Evolutionary conservation across 78 protist species (phyloP).

Genomic region (Fonticula alba): DNA sequence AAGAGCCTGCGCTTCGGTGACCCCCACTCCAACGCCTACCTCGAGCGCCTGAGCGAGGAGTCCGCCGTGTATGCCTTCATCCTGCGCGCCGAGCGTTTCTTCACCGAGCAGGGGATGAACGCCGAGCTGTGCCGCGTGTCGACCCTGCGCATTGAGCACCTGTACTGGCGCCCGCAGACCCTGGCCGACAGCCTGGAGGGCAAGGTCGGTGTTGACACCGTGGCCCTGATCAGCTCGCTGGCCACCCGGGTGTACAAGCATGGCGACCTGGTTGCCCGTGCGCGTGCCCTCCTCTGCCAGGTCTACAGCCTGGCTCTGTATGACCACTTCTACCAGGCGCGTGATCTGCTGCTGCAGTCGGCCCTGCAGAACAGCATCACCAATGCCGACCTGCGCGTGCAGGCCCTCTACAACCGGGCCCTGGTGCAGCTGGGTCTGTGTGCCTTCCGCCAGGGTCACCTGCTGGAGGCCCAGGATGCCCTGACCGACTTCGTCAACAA

Average conservation of each 20-base stretch:
- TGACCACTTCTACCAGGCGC: slow-evolving; percentile 41
- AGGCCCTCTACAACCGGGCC: slow-evolving; percentile 72
- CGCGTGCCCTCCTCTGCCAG: slow-evolving; percentile 49
- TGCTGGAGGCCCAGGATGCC: slow-evolving; percentile 59
- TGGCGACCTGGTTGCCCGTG: slow-evolving; percentile 37
- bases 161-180: neutral
- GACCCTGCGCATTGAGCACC: slow-evolving; percentile 6
- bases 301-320: slow-evolving; percentile 27
- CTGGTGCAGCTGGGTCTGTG: slow-evolving; percentile 83
- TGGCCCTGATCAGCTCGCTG: neutral
- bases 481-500: slow-evolving; percentile 33
- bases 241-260: slow-evolving; percentile 30
- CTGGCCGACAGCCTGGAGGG: neutral
- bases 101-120: neutral
- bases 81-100: slow-evolving; percentile 20
- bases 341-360: slow-evolving; percentile 74
- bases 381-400: slow-evolving; percentile 28
- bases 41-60: slow-evolving; percentile 48
- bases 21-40: slow-evolving; percentile 56
- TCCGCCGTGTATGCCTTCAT: slow-evolving; percentile 4
- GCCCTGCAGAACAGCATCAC: slow-evolving; percentile 55
- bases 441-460: slow-evolving; percentile 73
- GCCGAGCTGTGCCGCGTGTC: neutral
- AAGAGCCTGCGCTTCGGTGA: slow-evolving; percentile 43
- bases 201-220: too few species aligned